Conservation (phyloP, 495 filamentous ascomycete genomes). For the Penicillium lagena region DNA sequence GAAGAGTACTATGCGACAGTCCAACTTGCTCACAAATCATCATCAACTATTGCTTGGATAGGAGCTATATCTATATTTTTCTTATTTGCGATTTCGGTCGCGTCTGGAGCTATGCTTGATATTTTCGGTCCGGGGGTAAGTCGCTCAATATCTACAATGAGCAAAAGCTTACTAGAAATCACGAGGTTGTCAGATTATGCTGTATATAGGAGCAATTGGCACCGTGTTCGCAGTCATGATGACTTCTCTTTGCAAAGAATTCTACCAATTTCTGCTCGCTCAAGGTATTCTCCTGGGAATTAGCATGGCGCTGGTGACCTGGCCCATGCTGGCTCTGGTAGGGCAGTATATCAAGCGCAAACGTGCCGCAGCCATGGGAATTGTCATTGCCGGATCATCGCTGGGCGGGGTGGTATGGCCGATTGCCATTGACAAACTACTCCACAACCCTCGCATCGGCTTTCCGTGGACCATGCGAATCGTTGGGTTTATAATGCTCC, state of each 20-base stretch:
- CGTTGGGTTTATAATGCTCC: slow-evolving; percentile 42
- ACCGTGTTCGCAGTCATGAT: slow-evolving; percentile 48
- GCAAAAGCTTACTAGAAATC: too few species aligned
- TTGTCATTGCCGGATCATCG: slow-evolving; percentile 49
- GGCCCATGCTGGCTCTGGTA: slow-evolving; percentile 46
- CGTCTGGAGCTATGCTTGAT: slow-evolving; percentile 32
- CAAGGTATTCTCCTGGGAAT: slow-evolving; percentile 53
- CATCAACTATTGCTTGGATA: slow-evolving; percentile 55
- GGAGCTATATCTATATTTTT: slow-evolving; percentile 44
- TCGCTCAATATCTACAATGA: too few species aligned
- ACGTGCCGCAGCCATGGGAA: slow-evolving; percentile 47
- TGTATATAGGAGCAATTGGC: slow-evolving; percentile 20
- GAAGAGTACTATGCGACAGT: slow-evolving; percentile 51
- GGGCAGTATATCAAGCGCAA: slow-evolving; percentile 50
- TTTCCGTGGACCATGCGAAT: slow-evolving; percentile 48
- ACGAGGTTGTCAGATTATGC: slow-evolving; percentile 13
- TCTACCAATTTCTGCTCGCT: slow-evolving; percentile 58
- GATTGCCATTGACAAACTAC: slow-evolving; percentile 32
- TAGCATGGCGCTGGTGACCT: slow-evolving; percentile 40
- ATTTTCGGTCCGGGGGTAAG: slow-evolving; percentile 27
- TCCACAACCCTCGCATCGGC: slow-evolving; percentile 26
- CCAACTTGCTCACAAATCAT: slow-evolving; percentile 37
- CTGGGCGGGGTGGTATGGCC: slow-evolving; percentile 49
- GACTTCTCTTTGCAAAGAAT: slow-evolving; percentile 47
- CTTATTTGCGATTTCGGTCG: slow-evolving; percentile 26